A percentile compares a stretch with the other conserved stretches of the same genome.
Evolutionary conservation across 1,139 yeast species (phyloP).

Genomic region (Geotrichum candidum): DNA sequence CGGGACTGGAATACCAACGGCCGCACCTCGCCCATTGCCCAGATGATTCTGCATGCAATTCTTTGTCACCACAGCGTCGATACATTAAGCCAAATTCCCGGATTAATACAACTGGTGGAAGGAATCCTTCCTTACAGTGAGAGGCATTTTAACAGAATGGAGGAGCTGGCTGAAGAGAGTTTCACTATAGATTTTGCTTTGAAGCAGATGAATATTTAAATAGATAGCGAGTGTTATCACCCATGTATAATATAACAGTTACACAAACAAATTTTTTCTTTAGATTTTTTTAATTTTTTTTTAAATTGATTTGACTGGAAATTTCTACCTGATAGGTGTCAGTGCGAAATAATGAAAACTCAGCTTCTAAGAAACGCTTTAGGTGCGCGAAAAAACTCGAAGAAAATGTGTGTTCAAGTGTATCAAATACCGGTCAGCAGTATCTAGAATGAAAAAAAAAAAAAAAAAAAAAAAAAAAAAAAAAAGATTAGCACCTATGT

Average conservation of each 20-base stretch:
- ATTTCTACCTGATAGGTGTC: too few relatives aligned
- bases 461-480: too few relatives aligned
- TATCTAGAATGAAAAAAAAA: too few relatives aligned
- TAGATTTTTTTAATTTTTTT: too few relatives aligned
- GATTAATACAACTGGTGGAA: slow-evolving; percentile 63
- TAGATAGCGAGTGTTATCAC: slow-evolving; percentile 17
- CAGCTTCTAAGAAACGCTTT: too few relatives aligned
- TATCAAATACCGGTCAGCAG: too few relatives aligned
- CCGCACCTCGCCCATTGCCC: slow-evolving; percentile 73
- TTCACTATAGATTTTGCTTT: slow-evolving; percentile 79
- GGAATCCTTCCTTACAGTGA: slow-evolving; percentile 78
- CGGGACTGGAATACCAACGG: slow-evolving; percentile 96
- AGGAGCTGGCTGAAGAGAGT: slow-evolving; percentile 77
- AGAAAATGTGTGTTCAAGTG: too few relatives aligned
- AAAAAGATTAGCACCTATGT: too few relatives aligned
- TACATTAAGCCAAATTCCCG: slow-evolving; percentile 57
- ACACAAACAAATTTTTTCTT: background rate
- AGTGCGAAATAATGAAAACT: background rate
- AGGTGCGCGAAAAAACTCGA: too few relatives aligned
- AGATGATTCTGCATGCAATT: slow-evolving; percentile 61
- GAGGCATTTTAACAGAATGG: slow-evolving; percentile 72
- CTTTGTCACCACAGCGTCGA: slow-evolving; percentile 50
- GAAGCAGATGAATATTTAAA: slow-evolving; percentile 44
- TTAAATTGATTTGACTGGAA: too few relatives aligned
- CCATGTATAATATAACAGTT: slow-evolving; percentile 13